Evolutionary conservation across 352 stramenopile species (phyloP).

Genomic region (Pythium biforme): DNA sequence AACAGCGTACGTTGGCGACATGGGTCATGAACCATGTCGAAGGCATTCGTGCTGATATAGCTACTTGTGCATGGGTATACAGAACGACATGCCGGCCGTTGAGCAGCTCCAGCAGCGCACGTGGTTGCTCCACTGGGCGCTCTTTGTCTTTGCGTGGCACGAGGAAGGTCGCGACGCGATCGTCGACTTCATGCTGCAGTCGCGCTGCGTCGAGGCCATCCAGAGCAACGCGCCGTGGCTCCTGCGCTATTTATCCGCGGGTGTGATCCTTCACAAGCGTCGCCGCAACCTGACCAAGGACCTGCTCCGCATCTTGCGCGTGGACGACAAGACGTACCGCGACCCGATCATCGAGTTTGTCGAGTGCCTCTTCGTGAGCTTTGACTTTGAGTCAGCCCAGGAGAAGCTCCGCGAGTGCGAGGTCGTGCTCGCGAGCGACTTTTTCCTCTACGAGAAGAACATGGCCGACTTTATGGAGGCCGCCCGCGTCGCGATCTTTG

Average conservation of each 20-base stretch:
- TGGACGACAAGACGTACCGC: slow-evolving; percentile 80
- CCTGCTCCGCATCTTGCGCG: slow-evolving; percentile 94
- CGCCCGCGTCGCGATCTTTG: slow-evolving; percentile 97
- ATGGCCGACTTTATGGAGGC: slow-evolving; percentile 99
- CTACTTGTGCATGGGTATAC: slow-evolving; percentile 3
- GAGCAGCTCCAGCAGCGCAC: slow-evolving; percentile 96
- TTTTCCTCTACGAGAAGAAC: slow-evolving; percentile 96
- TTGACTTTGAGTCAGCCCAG: slow-evolving; percentile 98
- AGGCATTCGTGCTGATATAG: too few relatives aligned
- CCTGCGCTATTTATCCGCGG: slow-evolving; percentile 95
- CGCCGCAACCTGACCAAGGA: slow-evolving; percentile 93
- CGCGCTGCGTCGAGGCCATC: slow-evolving; percentile 94
- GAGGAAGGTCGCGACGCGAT: slow-evolving; percentile 95
- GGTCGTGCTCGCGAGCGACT: slow-evolving; percentile 95
- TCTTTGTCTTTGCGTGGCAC: slow-evolving; percentile 95
- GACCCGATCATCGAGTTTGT: slow-evolving; percentile 94
- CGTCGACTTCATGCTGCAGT: slow-evolving; percentile 96
- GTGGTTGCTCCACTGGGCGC: slow-evolving; percentile 98
- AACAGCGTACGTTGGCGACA: slow-evolving; percentile 74
- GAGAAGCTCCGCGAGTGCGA: slow-evolving; percentile 92
- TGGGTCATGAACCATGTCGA: neutral
- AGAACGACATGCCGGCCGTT: slow-evolving; percentile 79
- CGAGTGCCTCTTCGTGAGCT: slow-evolving; percentile 97
- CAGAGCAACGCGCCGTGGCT: slow-evolving; percentile 98
- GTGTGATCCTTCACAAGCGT: slow-evolving; percentile 97